These are phyloP conservation scores for Aspergillus unguis DNA, from an alignment of 2,329 filamentous ascomycete species.

Conservation along the genomic window DNA sequence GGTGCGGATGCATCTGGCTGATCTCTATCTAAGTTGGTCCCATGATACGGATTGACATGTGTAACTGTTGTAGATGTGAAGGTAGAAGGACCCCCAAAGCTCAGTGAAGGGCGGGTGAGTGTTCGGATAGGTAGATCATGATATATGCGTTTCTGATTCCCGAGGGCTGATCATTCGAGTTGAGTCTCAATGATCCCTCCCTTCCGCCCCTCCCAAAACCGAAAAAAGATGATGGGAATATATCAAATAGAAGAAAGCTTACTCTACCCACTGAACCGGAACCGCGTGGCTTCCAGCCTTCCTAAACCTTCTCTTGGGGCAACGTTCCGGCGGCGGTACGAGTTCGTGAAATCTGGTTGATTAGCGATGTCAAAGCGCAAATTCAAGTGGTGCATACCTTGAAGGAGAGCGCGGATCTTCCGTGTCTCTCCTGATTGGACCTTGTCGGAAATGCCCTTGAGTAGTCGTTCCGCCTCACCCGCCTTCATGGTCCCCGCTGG, in stretches of 20 bases:
- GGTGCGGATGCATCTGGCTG: no score
- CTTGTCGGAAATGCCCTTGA: conserved; percentile 75
- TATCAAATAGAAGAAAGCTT: not conserved
- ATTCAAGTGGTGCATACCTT: conserved; percentile 45
- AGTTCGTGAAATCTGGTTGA: conserved; percentile 79
- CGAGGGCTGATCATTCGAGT: conserved; percentile 7
- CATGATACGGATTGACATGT: no score
- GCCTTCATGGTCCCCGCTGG: conserved; percentile 77
- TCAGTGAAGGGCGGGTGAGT: no score
- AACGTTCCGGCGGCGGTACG: conserved; percentile 87
- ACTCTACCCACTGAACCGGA: conserved; percentile 66
- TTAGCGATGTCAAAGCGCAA: not conserved
- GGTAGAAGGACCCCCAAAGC: no score
- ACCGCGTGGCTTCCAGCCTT: conserved; percentile 78
- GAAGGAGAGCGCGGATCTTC: conserved; percentile 78
- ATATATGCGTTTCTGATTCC: not conserved
- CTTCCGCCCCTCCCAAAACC: not conserved
- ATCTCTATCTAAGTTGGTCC: no score
- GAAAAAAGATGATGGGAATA: not conserved
- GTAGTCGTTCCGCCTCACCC: conserved; percentile 74
- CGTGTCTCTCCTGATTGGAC: conserved; percentile 67
- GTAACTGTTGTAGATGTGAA: no score
- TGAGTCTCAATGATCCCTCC: conserved; percentile 3
- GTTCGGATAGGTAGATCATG: no score
- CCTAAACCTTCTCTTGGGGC: conserved; percentile 91